Percentiles rank a stretch among this genome's conserved stretches.
Conservation (phyloP, 1,139 yeast species). For the Geotrichum bryndzae region DNA sequence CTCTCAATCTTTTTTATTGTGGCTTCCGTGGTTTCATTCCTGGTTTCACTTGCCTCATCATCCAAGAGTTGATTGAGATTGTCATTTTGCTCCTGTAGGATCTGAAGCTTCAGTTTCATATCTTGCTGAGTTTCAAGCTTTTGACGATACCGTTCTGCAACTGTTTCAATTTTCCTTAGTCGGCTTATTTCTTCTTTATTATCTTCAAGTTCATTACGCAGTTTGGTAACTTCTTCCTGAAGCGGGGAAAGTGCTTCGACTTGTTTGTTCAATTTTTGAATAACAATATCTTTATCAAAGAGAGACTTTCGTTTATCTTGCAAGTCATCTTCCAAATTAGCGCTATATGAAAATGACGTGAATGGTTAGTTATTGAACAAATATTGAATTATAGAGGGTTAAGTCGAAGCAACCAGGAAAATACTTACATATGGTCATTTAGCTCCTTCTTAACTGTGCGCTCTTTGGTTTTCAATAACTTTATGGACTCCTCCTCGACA, state of each 20-base stretch:
- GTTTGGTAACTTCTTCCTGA: conserved; percentile 5
- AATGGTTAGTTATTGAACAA: neutral
- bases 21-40: conserved; percentile 4
- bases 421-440: conserved; percentile 6
- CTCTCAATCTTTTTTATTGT: conserved; percentile 10
- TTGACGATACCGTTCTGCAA: conserved; percentile 22
- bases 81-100: conserved; percentile 19
- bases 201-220: conserved; percentile 19
- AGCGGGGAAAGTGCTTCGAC: neutral
- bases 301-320: conserved; percentile 1
- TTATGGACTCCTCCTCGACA: neutral
- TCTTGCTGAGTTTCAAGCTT: conserved; percentile 20
- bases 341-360: conserved; percentile 9
- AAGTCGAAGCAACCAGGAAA: neutral
- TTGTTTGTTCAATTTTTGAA: conserved; percentile 16
- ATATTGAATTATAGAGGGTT: too few species aligned
- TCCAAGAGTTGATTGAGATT: conserved; percentile 15
- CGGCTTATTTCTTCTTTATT: conserved; percentile 15
- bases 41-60: neutral
- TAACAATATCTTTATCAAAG: conserved; percentile 14
- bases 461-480: neutral
- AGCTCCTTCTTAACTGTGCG: neutral
- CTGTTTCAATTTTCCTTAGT: conserved; percentile 18
- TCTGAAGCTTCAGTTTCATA: conserved; percentile 16
- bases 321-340: conserved; percentile 18